phyloP scores from a whole-genome alignment of 2,329 filamentous ascomycete genomes.

The Rhynchosporium secalis region DNA sequence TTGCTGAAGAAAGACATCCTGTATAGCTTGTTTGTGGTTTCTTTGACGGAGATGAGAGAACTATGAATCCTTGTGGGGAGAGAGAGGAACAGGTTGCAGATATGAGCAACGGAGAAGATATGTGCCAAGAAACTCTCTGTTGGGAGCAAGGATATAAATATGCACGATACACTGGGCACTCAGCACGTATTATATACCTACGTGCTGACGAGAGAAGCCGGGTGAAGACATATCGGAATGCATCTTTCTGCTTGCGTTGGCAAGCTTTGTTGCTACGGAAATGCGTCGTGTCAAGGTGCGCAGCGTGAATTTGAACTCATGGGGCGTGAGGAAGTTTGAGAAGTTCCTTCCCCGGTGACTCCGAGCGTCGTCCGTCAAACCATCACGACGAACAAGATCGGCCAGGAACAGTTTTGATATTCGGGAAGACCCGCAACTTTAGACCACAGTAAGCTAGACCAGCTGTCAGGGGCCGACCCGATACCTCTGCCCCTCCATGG shows the following conservation, averaged over 20 bases:
- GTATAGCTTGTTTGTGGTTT: background rate
- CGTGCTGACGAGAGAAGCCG: background rate
- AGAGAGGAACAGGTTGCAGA: background rate
- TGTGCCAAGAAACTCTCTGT: constrained; percentile 1
- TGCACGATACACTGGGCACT: constrained; percentile 16
- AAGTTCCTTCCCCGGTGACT: background rate
- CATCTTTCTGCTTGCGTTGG: background rate
- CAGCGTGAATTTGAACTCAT: background rate
- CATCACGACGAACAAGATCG: background rate
- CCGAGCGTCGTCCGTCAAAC: background rate
- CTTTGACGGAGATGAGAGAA: background rate
- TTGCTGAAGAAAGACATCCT: constrained; percentile 49
- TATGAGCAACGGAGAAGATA: constrained; percentile 5
- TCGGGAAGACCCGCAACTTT: constrained; percentile 12
- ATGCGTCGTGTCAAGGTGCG: background rate
- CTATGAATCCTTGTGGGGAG: background rate
- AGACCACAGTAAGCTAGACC: background rate
- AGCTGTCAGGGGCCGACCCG: background rate
- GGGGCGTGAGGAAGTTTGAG: background rate
- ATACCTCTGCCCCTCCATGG: background rate
- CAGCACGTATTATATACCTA: constrained; percentile 5
- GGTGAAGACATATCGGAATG: background rate
- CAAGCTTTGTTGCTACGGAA: constrained; percentile 7
- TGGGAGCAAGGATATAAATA: background rate
- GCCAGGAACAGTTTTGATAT: constrained; percentile 3